Evolutionary conservation across 208 protist species (phyloP), one percentile per base, ranked within the genome.

Genomic region (Crithidia fasciculata): DNA sequence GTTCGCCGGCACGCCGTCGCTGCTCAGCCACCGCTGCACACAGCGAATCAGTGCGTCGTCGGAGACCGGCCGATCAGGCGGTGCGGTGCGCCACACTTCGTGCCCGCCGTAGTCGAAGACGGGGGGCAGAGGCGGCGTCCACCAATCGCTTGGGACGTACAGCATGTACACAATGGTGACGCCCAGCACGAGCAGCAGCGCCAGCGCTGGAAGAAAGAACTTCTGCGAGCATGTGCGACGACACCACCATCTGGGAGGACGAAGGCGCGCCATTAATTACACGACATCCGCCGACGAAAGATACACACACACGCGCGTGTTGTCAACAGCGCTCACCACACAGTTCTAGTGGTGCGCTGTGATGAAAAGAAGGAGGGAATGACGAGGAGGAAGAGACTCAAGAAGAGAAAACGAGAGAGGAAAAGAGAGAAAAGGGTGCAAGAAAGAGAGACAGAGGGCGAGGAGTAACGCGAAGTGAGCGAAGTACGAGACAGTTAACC

Each of bases 21-120:
- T 63, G 8, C 58, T 5, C 57, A 78, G 65, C 73, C 73, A 72
- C n/a, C 65, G 49, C 15, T 54, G 45, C 18, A 45, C 56, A 45
- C 73, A 78, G 8, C 12, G 15, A 6, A 72, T 40, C n/a, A 72
- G 45, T 6, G n/a, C 58, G 12, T 40, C 65, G 36, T 72, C 45
- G 15, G 56, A 39, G n/a, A 78, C 58, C 9, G 37, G 6, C 49
- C n/a, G 7, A 36, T 65, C 36, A 9, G 63, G 55, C 39, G 54
- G 64, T 0, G 72, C 55, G 2, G 72, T 63, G 40, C 39, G 12
- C 61, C 49, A 69, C 19, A 53, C 59, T 36, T 69, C 61, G 19
- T 37, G 13, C 10, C n/a, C 63, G 2, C 16, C 10, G 3, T 41
- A 12, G 50, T 55, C 18, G 19, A 59, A 69, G 19, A 13, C 36